A percentile compares a stretch with the other conserved stretches of the same genome.
phyloP scores from a whole-genome alignment of 73 alveolate species.

The Paramecium pentaurelia region DNA sequence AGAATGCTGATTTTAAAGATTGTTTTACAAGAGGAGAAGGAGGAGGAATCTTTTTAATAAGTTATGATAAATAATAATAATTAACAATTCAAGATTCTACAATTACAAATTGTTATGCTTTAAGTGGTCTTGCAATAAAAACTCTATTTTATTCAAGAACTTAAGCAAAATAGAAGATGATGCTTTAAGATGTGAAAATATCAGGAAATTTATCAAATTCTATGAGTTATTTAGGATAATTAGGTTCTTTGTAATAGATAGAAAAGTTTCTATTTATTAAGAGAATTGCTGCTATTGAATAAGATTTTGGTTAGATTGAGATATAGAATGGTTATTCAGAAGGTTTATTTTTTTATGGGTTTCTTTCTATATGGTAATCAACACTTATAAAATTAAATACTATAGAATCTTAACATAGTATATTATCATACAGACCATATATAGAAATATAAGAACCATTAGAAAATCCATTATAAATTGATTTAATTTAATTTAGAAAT shows the following conservation, averaged over 20 bases:
- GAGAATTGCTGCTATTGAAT: background rate
- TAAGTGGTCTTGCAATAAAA: background rate
- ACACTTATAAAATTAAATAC: background rate
- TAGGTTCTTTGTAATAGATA: background rate
- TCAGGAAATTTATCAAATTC: background rate
- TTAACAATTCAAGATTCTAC: background rate
- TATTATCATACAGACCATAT: background rate
- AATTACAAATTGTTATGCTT: background rate
- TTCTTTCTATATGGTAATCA: background rate
- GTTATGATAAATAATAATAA: background rate
- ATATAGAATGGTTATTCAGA: background rate
- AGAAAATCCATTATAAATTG: background rate
- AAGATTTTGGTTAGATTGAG: background rate
- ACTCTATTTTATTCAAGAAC: background rate
- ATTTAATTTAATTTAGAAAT: background rate
- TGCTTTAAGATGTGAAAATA: background rate
- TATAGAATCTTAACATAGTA: background rate
- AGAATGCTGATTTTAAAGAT: background rate
- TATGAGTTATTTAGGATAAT: background rate
- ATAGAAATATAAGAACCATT: background rate
- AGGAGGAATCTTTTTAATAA: background rate
- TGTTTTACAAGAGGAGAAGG: background rate
- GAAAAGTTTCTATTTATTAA: background rate
- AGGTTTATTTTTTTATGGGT: background rate
- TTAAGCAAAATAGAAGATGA: background rate